Base-by-base conservation (phyloP, 331 rosid genomes). In the Pyracantha coccinea region DNA sequence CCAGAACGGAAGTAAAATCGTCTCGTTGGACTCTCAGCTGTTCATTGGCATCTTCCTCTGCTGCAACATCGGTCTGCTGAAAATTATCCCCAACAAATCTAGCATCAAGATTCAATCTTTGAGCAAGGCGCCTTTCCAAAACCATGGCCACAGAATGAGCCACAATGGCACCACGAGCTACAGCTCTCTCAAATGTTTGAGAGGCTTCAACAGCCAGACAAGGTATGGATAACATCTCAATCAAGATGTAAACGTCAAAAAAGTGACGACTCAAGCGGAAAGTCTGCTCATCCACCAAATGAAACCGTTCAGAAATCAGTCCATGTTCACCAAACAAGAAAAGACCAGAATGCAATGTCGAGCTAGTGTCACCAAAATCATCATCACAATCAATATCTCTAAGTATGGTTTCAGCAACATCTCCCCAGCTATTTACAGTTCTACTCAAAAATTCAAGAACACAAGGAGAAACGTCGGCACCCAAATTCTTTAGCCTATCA, bases 371-470 rank as follows among this genome's bases (percentile, higher is more conserved):
- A 65, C 88, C 93, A 77, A 83, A 88, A 83, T 87, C 97, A 73
- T 90, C 96, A 50, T 92, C 97, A 80, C 93, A 85, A 80, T 95
- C 96, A 74, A 95, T 89, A 78, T 95, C 99, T 86, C 96, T 84
- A 24, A 95, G 96, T 68, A 95, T 81, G 71, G 96, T 85, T 86
- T 95, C 99, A 74, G 99, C 96, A 86, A 90, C 99, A 86, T 90
- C 97, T 67, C 97, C 97, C 98, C 99, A 92, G 84, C 97, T 92
- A 88, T 92, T 92, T 80, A 92, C 86, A 77, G 93, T 95, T 81
- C 85, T 92, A 73, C 97, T 88, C 82, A 95, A 86, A 82, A 95
- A 89, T 72, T 92, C 96, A 69, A 95, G 96, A 77, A 95, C 99
- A 81, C 88, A 89, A 65, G 92, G 94, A 21, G 99, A 88, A 80